Base-by-base conservation (phyloP, 495 filamentous ascomycete species). In the Talaromyces thailandensis region DNA sequence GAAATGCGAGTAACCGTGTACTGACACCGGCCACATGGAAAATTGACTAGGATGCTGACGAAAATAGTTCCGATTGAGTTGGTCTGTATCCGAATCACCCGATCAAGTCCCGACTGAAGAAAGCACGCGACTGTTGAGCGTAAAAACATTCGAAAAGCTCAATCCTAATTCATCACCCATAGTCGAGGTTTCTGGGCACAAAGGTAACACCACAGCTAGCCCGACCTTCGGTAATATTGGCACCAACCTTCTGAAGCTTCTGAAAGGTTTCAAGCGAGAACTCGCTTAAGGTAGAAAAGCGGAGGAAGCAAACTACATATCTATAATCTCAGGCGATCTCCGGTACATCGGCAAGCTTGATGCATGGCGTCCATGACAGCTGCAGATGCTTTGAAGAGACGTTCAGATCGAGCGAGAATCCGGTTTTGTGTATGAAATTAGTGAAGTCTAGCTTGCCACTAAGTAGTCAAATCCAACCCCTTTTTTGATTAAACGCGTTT, bases 291-390 rank as follows among this genome's bases (percentile, higher is more conserved):
- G 9, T 40, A 40, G 35, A 16, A 40, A 40, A 40, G 35, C 16
- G 51, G 16, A 25, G 6, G 26, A 26, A 55, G 23, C 26, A 23
- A 25, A 24, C 5, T 14, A 8, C 21, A 55, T 4, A 26, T 24
- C n/a, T 55, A 6, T 14, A 11, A 26, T 48, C 51, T 55, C 23
- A 16, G 24, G 23, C 51, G 51, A 55, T 25, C 51, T 55, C 26
- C 51, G 51, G 24, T 23, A 55, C 14, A 14, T 28, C 24, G 51
- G 23, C 51, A 55, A 55, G 48, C 45, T 55, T 4, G 24, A 18
- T 53, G 50, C 50, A 28, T 53, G 50, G 50, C 50, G 50, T 28
- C 14, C 50, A 53, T 53, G 50, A 53, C 50, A 53, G 50, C 50
- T 53, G 50, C 50, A 53, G 50, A 53, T 26, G 9, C 18, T 48